Base-by-base conservation (phyloP, 1,139 yeast genomes). In the Candida smagusa region DNA sequence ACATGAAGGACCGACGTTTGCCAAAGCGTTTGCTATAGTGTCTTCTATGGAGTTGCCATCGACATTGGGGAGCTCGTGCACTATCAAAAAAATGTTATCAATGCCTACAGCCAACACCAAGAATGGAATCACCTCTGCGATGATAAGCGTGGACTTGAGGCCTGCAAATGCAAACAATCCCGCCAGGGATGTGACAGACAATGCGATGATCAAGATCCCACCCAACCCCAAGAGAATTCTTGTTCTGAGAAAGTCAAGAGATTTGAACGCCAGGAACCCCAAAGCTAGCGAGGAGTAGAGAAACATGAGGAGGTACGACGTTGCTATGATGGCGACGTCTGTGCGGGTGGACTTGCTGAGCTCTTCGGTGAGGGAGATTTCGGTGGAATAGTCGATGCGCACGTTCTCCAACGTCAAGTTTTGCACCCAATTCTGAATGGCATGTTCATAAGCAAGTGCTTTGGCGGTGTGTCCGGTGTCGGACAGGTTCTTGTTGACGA, bases 101-200 rank as follows among this genome's bases (percentile, higher is more conserved):
- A 92, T 92, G 11, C 98, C 98, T 40, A 92, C 82, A 0, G 98
- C 98, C 44, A 92, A 68, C 5, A 92, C 84, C 52, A 92, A 65
- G 53, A 92, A 92, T n/a, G 97, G 97, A 31, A 92, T 92, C 3
- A 92, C 97, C 56, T 92, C 97, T 1, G 97, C 97, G 46, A 92
- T 88, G 46, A 92, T 90, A 29, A 92, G 67, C 0, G 97, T 92
- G 0, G 95, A 86, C 52, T 85, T 87, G 36, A 90, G 62, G 0
- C 95, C 95, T 12, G 84, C 46, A 8, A 77, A 53, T 7, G 95
- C 74, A 58, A 87, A 84, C n/a, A 86, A 50, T 0, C 97, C 97
- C 1, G 89, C 86, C 0, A 97, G 79, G 1, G 95, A 74, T 0
- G 79, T 60, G 0, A 90, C 95, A 0, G 97, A 88, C 11, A 87